Percentiles rank a stretch among this genome's conserved stretches.
Evolutionary conservation across 148 eudicot species (phyloP).

Genomic region (Nepenthes gracilis): DNA sequence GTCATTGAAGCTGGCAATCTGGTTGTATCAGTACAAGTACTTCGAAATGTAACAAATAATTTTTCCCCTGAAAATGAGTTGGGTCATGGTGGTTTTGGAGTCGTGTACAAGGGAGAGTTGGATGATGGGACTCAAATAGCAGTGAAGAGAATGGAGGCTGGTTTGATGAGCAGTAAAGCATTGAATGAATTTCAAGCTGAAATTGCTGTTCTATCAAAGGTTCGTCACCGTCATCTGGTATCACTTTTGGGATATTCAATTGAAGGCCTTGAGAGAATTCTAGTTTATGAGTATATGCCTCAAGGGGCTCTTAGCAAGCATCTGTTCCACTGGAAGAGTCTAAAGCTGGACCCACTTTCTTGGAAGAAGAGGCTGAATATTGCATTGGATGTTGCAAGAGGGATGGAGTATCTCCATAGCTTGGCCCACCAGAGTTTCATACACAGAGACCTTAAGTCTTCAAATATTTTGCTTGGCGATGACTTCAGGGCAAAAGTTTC

Average conservation of each 20-base stretch:
- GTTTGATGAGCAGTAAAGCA: constrained; percentile 71
- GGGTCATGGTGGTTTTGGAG: constrained; percentile 98
- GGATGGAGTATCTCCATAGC: constrained; percentile 86
- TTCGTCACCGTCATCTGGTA: constrained; percentile 91
- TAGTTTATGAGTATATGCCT: constrained; percentile 96
- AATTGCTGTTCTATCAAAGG: constrained; percentile 89
- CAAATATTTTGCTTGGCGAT: constrained; percentile 88
- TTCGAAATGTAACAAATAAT: constrained; percentile 78
- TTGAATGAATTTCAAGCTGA: constrained; percentile 78
- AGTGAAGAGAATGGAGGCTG: constrained; percentile 92
- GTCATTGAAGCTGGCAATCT: constrained; percentile 82
- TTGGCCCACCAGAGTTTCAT: constrained; percentile 92
- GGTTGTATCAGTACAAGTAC: constrained; percentile 87
- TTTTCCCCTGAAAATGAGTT: constrained; percentile 83
- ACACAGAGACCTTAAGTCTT: constrained; percentile 90
- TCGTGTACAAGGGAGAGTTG: constrained; percentile 90
- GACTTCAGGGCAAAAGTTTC: constrained; percentile 90
- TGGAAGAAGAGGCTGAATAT: constrained; percentile 91
- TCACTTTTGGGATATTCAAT: constrained; percentile 78
- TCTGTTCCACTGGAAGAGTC: constrained; percentile 85
- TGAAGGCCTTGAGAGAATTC: constrained; percentile 66
- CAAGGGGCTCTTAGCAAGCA: constrained; percentile 94
- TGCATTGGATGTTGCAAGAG: constrained; percentile 98
- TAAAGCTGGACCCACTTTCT: constrained; percentile 71
- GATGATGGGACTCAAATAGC: constrained; percentile 94